Base-by-base conservation (phyloP, 2,329 filamentous ascomycete genomes). In the Diaporthe sp. region DNA sequence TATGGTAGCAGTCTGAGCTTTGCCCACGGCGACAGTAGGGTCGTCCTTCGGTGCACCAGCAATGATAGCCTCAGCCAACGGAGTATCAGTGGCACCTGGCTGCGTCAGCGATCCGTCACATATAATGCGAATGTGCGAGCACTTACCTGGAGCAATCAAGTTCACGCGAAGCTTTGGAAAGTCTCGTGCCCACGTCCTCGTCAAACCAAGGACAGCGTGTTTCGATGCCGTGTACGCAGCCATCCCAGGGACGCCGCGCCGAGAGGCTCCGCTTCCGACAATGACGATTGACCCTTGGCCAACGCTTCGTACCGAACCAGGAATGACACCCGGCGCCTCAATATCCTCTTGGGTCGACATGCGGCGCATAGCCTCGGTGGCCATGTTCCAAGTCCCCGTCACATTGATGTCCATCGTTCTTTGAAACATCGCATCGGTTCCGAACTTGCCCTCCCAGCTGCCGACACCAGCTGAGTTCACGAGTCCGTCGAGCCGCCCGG, bases 341-440 rank as follows among this genome's bases (percentile, higher is more conserved):
- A 59, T 59, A 13, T 59, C 56, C n/a, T 59, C 56, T 27, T 59
- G 56, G 35, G n/a, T 22, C 9, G 56, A 59, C 56, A 59, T 59
- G n/a, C 56, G 56, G 3, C 56, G 32, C 13, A 59, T 25, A 3
- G 56, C 56, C 17, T 59, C 56, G 35, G 56, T 42, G 19, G n/a
- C 22, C 56, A 59, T 59, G 3, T 59, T 59, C 56, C 56, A 59
- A 42, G 56, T 59, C 3, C 56, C 56, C 3, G 56, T 59, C 56
- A 59, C 56, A 3, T 59, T 59, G n/a, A 59, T 12, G 6, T 59
- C 56, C 56, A 59, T 42, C 7, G 35, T 59, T 59, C 56, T 59
- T 17, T 59, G 56, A 42, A 25, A 59, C 12, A 42, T 1, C 12
- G n/a, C n/a, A n/a, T 59, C 56, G 6, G 35, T 39, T 19, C 56